Conservation (phyloP, 2,329 filamentous ascomycete genomes). For the Fusarium sp. region DNA sequence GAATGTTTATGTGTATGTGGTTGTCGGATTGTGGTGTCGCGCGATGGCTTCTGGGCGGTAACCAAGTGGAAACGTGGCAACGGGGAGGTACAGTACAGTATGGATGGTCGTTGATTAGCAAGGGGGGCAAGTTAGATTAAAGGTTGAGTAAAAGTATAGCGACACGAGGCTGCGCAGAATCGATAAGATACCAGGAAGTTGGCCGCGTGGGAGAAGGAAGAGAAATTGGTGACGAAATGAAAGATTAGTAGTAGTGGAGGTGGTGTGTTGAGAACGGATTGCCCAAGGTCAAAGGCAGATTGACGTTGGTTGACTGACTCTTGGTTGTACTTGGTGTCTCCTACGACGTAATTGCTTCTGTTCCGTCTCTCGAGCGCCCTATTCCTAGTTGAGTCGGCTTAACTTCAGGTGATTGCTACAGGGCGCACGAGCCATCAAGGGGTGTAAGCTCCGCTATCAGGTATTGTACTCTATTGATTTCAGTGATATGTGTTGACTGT, state of each 20-base stretch:
- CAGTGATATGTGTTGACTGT: not conserved
- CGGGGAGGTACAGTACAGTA: not conserved
- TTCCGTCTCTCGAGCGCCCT: slow-evolving; percentile 11
- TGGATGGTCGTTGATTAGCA: slow-evolving; percentile 14
- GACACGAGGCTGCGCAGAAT: slow-evolving; percentile 13
- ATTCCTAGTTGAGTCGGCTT: slow-evolving; percentile 29
- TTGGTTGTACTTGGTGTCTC: not conserved
- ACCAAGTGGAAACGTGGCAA: slow-evolving; percentile 44
- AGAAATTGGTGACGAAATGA: slow-evolving; percentile 24
- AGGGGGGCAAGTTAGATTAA: slow-evolving; percentile 20
- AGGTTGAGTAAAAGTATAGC: slow-evolving; percentile 13
- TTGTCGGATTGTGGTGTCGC: slow-evolving; percentile 31
- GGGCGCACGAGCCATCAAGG: slow-evolving; percentile 33
- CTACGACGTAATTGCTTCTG: slow-evolving; percentile 41
- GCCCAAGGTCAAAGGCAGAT: slow-evolving; percentile 5
- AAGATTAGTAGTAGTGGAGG: slow-evolving; percentile 20
- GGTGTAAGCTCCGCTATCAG: slow-evolving; percentile 17
- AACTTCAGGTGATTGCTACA: slow-evolving; percentile 33
- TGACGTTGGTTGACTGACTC: slow-evolving; percentile 28
- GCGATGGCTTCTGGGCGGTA: slow-evolving; percentile 32
- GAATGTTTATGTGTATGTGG: not conserved
- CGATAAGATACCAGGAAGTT: slow-evolving; percentile 6
- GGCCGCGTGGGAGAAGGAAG: slow-evolving; percentile 23
- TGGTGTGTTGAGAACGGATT: slow-evolving; percentile 10
- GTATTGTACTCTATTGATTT: not conserved